Conservation (phyloP, 257 asterid species). For the Primulina huaijiensis region DNA sequence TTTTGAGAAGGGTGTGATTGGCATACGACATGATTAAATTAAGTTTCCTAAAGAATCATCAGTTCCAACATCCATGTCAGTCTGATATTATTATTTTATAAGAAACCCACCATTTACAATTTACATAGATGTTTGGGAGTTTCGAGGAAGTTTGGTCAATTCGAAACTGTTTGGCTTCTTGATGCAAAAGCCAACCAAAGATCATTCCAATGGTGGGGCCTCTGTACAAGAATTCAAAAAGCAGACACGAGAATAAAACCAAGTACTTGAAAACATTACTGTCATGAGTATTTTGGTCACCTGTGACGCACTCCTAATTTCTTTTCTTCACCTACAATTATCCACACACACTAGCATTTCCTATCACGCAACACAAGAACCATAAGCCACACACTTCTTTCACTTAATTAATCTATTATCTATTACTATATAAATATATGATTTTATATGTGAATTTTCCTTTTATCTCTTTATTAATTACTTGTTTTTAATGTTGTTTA, state of each 20-base stretch:
- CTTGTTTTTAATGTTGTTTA: too few species aligned
- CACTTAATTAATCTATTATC: neutral
- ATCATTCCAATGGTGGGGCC: neutral
- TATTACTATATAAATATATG: too few species aligned
- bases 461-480: too few species aligned
- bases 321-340: neutral
- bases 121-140: too few species aligned
- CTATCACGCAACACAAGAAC: neutral
- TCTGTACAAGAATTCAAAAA: constrained; percentile 3
- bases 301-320: neutral
- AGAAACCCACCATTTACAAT: too few species aligned
- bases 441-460: too few species aligned
- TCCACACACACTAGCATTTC: neutral
- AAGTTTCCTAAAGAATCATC: too few species aligned
- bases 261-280: neutral
- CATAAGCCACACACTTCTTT: neutral
- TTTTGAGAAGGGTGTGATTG: too few species aligned
- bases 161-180: neutral
- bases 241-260: constrained; percentile 1
- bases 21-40: too few species aligned
- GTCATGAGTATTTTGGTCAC: neutral
- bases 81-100: too few species aligned
- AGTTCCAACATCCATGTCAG: too few species aligned
- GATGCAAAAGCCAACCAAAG: constrained; percentile 11
- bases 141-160: neutral